Conservation (phyloP, 1,284 basidiomycete species). For the Trichosporon faecale region DNA sequence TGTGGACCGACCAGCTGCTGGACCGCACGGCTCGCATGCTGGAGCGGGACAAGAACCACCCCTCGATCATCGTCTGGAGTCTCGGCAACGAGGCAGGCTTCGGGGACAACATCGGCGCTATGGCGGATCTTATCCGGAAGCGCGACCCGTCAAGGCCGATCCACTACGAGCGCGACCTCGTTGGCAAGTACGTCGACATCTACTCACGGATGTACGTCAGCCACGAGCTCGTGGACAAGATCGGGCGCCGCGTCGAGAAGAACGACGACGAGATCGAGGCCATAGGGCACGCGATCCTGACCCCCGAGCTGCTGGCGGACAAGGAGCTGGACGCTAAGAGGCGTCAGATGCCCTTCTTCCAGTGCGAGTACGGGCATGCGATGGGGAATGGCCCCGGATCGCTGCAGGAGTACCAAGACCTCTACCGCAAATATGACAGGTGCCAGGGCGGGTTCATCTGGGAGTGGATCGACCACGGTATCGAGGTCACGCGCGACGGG, state of each 20-base stretch:
- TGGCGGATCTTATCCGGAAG: constrained; percentile 23
- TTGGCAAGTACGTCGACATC: constrained; percentile 25
- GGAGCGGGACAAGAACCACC: constrained; percentile 36
- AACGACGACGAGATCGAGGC: constrained; percentile 23
- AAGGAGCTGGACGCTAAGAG: constrained; percentile 17
- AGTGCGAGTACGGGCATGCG: constrained; percentile 31
- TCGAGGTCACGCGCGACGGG: constrained; percentile 20
- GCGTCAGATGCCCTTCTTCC: constrained; percentile 26
- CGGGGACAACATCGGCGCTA: constrained; percentile 27
- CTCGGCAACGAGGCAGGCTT: constrained; percentile 32
- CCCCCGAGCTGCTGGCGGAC: constrained; percentile 16
- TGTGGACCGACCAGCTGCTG: constrained; percentile 23
- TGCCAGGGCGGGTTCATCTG: constrained; percentile 33
- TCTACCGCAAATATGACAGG: constrained; percentile 30
- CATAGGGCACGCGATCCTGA: constrained; percentile 18
- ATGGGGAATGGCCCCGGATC: constrained; percentile 35
- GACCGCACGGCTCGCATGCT: constrained; percentile 27
- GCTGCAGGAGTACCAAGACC: constrained; percentile 25
- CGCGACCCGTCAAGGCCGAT: constrained; percentile 26
- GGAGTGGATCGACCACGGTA: constrained; percentile 39
- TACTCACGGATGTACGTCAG: constrained; percentile 29
- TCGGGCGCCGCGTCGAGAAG: constrained; percentile 21
- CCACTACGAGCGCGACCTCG: constrained; percentile 31
- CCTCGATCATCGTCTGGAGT: constrained; percentile 31
- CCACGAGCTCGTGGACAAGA: constrained; percentile 23